These are phyloP conservation scores for Coccomyxa subellipsoidea DNA, from an alignment of 163 green algal genomes.

Conservation along the genomic window DNA sequence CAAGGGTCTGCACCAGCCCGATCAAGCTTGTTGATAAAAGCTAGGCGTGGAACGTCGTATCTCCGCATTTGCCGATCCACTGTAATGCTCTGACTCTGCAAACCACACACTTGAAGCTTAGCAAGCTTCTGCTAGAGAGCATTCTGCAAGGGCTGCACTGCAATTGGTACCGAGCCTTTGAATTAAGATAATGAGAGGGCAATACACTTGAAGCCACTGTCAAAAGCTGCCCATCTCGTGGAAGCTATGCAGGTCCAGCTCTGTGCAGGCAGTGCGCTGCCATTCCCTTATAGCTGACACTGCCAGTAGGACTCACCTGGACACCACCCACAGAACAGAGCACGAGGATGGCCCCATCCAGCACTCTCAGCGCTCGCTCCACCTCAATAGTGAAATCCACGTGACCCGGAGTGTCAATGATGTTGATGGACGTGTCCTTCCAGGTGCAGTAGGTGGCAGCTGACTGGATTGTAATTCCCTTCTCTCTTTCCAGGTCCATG, in stretches of 20 bases:
- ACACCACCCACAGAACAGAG: slow-evolving; percentile 77
- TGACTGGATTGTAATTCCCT: slow-evolving; percentile 99
- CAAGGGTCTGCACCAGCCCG: slow-evolving; percentile 83
- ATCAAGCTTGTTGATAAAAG: slow-evolving; percentile 84
- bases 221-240: no score
- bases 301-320: slow-evolving; percentile 14
- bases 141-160: neutral
- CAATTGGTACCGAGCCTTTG: no score
- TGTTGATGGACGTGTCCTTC: slow-evolving; percentile 97
- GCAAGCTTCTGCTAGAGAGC: no score
- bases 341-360: slow-evolving; percentile 97
- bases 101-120: slow-evolving; percentile 48
- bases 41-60: slow-evolving; percentile 89
- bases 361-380: slow-evolving; percentile 91
- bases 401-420: slow-evolving; percentile 98
- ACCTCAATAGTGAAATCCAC: slow-evolving; percentile 99
- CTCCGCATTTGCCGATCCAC: slow-evolving; percentile 96
- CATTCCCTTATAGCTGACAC: neutral
- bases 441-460: slow-evolving; percentile 65
- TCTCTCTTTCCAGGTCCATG: slow-evolving; percentile 99
- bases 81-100: slow-evolving; percentile 95
- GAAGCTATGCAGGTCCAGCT: no score
- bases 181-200: no score
- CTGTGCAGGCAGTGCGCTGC: no score
- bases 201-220: no score